A percentile compares a stretch with the other conserved stretches of the same genome.
phyloP scores from a whole-genome alignment of 2,329 filamentous ascomycete genomes.

The Elsinoe necatrix region DNA sequence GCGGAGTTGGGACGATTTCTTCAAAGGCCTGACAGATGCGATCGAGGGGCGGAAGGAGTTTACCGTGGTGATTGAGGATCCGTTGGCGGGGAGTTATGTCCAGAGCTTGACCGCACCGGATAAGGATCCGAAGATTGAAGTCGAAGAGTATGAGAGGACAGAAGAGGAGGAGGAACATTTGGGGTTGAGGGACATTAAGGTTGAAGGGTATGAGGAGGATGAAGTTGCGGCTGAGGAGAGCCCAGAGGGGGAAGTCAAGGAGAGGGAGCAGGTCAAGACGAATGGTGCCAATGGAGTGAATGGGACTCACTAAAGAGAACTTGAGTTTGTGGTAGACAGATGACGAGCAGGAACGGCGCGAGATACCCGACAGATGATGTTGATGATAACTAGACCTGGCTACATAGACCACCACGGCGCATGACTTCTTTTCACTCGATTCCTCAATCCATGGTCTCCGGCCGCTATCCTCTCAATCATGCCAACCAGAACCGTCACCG shows the following conservation, averaged over 20 bases:
- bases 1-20: slow-evolving; percentile 72
- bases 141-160: slow-evolving; percentile 77
- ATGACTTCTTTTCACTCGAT: background rate
- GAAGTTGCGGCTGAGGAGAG: slow-evolving; percentile 6
- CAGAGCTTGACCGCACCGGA: slow-evolving; percentile 75
- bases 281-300: background rate
- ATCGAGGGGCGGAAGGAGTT: slow-evolving; percentile 75
- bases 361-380: slow-evolving; percentile 13
- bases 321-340: background rate
- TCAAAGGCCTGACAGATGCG: slow-evolving; percentile 63
- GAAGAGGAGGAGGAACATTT: slow-evolving; percentile 90
- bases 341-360: slow-evolving; percentile 6
- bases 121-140: slow-evolving; percentile 73
- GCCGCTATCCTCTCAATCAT: too few species aligned
- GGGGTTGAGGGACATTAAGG: slow-evolving; percentile 85
- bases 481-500: too few species aligned
- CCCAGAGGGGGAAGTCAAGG: too few species aligned
- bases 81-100: slow-evolving; percentile 85
- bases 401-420: background rate
- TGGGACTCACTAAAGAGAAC: background rate
- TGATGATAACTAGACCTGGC: background rate
- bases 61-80: slow-evolving; percentile 75
- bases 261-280: background rate
- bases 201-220: slow-evolving; percentile 64
- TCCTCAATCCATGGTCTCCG: too few species aligned